Evolutionary conservation across 1,284 basidiomycete genomes (phyloP), one percentile per base, ranked within the genome.

Genomic region (Pterula multifida): DNA sequence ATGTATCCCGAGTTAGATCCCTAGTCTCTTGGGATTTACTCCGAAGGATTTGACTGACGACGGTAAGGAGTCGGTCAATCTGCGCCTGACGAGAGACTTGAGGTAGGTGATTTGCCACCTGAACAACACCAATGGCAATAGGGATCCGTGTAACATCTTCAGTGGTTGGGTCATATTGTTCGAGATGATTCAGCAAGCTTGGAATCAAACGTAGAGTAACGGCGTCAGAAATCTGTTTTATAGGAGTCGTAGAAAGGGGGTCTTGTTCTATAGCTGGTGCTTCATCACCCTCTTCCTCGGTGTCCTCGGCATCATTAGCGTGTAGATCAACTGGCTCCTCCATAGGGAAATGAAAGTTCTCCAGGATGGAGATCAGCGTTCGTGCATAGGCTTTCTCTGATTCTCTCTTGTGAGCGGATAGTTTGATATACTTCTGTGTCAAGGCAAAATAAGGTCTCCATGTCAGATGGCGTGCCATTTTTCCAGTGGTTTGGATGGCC

Each of bases 1-100:
- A 68, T 0, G 91, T 89, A 50, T 92, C 89, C 12, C 92, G 78
- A 2, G 85, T 79, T 35, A 95, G 74, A 60, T 98, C 93, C 52
- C 96, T 77, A 0, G 92, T 94, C 58, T 97, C 93, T 63, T 96
- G 93, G 21, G 93, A 92, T 61, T 85, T 90, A 66, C 90, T 93
- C 11, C 91, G 85, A 51, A 98, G 72, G 44, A 91, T 85, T 60
- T 96, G 92, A 51, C 85, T 82, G 45, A 97, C 75, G 13, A 87
- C 80, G 1, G 89, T 95, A 55, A 98, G 65, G 3, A 98, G 71
- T 39, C 86, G 80, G 0, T 79, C 70, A 36, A 95, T 78, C 58
- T 97, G 91, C 0, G 78, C 68, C 44, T 82, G 75, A n/a, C 81
- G 78, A 0, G 72, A 68, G 2, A 71, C 67, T n/a, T 68, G 67